These are phyloP conservation scores for Urtica urens DNA, from an alignment of 306 rosid genomes.

Conservation along the genomic window DNA sequence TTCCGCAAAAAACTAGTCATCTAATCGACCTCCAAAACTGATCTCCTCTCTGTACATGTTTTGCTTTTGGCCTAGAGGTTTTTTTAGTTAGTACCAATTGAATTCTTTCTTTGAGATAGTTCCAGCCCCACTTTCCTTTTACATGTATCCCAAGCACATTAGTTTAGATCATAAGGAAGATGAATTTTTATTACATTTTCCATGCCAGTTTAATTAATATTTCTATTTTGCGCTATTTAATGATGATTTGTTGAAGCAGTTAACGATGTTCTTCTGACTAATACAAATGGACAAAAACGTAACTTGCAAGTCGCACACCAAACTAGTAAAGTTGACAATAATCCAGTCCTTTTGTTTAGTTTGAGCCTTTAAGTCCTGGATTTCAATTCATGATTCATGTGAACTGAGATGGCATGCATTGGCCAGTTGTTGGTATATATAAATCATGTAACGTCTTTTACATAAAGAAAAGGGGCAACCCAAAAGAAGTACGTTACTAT, in stretches of 20 bases:
- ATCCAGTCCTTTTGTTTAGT: too few relatives aligned
- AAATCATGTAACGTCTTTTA: too few relatives aligned
- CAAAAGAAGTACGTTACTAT: too few relatives aligned
- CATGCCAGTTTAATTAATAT: not conserved
- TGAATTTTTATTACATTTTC: not conserved
- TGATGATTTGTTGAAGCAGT: not conserved
- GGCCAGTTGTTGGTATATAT: too few relatives aligned
- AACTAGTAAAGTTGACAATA: too few relatives aligned
- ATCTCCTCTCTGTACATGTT: slow-evolving; percentile 27
- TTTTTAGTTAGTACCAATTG: slow-evolving; percentile 7
- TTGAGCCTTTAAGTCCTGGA: too few relatives aligned
- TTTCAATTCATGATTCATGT: too few relatives aligned
- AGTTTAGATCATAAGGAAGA: slow-evolving; percentile 1
- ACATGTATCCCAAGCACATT: slow-evolving; percentile 1
- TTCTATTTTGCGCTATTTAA: not conserved
- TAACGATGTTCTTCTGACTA: too few relatives aligned
- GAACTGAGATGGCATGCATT: too few relatives aligned
- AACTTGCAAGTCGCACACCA: too few relatives aligned
- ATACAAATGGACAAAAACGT: too few relatives aligned
- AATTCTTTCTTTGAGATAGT: slow-evolving; percentile 14
- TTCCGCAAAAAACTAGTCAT: slow-evolving; percentile 23
- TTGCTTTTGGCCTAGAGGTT: slow-evolving; percentile 16
- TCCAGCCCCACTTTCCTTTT: slow-evolving; percentile 1
- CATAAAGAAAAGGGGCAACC: too few relatives aligned
- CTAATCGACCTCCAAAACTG: not conserved